Base-by-base conservation (phyloP, 768 basidiomycete species). In the Calvatia gigantea region DNA sequence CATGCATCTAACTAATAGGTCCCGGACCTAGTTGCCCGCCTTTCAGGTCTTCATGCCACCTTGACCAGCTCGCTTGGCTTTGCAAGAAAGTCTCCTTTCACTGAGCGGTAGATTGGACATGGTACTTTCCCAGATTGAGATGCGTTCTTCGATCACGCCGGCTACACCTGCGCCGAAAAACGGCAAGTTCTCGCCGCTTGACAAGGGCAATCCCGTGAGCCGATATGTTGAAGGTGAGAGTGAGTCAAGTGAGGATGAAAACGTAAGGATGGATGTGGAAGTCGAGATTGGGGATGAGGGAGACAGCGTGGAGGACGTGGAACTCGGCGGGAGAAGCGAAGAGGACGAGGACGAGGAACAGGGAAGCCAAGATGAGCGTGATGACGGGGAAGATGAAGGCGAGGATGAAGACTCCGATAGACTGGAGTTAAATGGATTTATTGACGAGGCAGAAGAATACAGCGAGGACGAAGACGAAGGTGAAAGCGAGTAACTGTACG, bases 21-120 rank as follows among this genome's bases (percentile, higher is more conserved):
- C 71, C 96, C 96, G 4, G 92, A 95, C 61, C 79, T 99, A 12
- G 91, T 98, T 19, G 82, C 87, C 32, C 85, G 91, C 31, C 81
- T 99, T 15, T 86, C 95, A 2, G 85, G 85, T 4, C 78, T 99
- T 19, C 92, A 96, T 70, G 74, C 88, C 17, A 87, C 88, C 4
- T 76, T 99, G 37, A 84, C 88, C n/a, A 2, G 78, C 87, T 29
- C 84, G 97, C 19, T 73, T 97, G 31, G 78, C 86, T 23, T 73
- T 98, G 43, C 91, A 97, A 59, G 87, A 93, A 59, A 90, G 86
- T 55, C 77, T 99, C 17, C 76, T 95, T 8, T 84, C 89, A 2
- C 77, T 99, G 38, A 90, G 85, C 57, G 97, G 97, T 25, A 84
- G 93, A 54, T 77, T 98, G 27, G 96, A 98, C 65, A 90, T 94